Percentiles rank a stretch among this genome's conserved stretches.
Evolutionary conservation across 2,329 filamentous ascomycete species (phyloP).

Genomic region (Ilyonectria mors-panacis): DNA sequence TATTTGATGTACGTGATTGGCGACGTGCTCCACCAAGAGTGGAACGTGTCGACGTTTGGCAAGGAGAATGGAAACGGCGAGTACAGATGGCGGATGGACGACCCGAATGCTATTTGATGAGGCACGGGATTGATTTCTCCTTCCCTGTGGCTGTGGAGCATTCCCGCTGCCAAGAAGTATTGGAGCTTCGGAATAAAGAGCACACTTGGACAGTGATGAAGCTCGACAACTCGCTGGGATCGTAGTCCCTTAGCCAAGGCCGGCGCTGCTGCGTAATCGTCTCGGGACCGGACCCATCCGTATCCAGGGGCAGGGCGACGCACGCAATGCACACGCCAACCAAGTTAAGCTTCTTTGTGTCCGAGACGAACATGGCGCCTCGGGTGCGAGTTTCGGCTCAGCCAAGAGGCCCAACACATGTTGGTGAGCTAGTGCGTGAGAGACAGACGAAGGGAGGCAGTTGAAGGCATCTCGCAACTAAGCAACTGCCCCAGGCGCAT

Average conservation of each 20-base stretch:
- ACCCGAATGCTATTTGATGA: slow-evolving; percentile 8
- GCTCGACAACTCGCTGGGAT: slow-evolving; percentile 1
- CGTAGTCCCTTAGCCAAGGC: slow-evolving; percentile 27
- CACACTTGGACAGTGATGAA: neutral
- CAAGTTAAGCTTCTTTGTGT: slow-evolving; percentile 47
- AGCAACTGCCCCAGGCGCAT: neutral
- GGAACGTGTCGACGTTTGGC: slow-evolving; percentile 28
- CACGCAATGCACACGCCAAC: slow-evolving; percentile 43
- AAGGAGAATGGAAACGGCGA: slow-evolving; percentile 7
- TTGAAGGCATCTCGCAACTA: neutral
- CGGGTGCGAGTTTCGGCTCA: slow-evolving; percentile 11
- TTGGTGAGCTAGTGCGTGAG: neutral
- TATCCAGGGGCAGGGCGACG: slow-evolving; percentile 45
- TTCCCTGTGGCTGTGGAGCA: slow-evolving; percentile 3
- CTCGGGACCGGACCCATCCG: slow-evolving; percentile 37
- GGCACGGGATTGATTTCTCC: neutral
- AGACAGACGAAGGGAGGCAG: neutral
- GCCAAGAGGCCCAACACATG: neutral
- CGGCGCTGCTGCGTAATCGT: slow-evolving; percentile 41
- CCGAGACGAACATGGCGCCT: slow-evolving; percentile 33
- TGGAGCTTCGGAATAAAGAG: slow-evolving; percentile 26
- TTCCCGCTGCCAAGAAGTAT: slow-evolving; percentile 41
- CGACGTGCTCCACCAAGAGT: slow-evolving; percentile 14
- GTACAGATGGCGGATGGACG: slow-evolving; percentile 3
- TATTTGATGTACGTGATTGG: slow-evolving; percentile 23